A percentile compares a stretch with the other conserved stretches of the same genome.
phyloP scores from a whole-genome alignment of 495 filamentous ascomycete species.

The Penicillium mononematosum region DNA sequence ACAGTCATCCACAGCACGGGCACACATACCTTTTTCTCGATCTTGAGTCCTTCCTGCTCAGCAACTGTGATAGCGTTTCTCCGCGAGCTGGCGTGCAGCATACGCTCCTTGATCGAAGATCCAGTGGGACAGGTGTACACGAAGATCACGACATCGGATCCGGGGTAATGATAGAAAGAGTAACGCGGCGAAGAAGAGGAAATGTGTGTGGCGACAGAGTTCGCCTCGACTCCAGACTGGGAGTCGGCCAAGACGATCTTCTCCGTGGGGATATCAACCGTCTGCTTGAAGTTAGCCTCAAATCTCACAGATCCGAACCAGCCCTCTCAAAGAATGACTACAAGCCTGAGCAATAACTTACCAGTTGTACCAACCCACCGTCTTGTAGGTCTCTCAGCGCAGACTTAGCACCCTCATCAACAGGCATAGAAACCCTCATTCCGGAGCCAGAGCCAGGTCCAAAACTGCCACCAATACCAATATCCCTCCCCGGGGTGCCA shows the following conservation, averaged over 20 bases:
- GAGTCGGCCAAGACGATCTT: constrained; percentile 68
- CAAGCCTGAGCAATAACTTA: constrained; percentile 40
- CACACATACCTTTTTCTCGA: constrained; percentile 67
- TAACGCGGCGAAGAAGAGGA: constrained; percentile 83
- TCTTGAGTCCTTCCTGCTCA: constrained; percentile 65
- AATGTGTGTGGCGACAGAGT: constrained; percentile 60
- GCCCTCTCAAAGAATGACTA: not conserved
- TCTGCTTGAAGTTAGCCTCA: constrained; percentile 38
- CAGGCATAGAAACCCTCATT: constrained; percentile 60
- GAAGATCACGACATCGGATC: constrained; percentile 73
- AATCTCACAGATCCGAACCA: constrained; percentile 13
- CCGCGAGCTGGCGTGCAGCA: constrained; percentile 89
- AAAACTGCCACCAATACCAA: constrained; percentile 60
- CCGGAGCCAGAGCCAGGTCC: constrained; percentile 49
- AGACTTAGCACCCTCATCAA: constrained; percentile 65
- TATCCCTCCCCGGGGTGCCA: constrained; percentile 63
- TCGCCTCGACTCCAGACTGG: constrained; percentile 48
- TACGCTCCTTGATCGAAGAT: constrained; percentile 84
- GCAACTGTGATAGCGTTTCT: constrained; percentile 67
- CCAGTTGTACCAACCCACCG: constrained; percentile 75
- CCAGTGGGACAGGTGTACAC: constrained; percentile 87
- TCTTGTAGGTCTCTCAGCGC: constrained; percentile 61
- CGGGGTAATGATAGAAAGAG: constrained; percentile 77
- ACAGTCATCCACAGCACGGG: not conserved
- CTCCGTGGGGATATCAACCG: constrained; percentile 69